Conservation (phyloP, 2,329 filamentous ascomycete genomes). For the Scortechinia acanthostroma region DNA sequence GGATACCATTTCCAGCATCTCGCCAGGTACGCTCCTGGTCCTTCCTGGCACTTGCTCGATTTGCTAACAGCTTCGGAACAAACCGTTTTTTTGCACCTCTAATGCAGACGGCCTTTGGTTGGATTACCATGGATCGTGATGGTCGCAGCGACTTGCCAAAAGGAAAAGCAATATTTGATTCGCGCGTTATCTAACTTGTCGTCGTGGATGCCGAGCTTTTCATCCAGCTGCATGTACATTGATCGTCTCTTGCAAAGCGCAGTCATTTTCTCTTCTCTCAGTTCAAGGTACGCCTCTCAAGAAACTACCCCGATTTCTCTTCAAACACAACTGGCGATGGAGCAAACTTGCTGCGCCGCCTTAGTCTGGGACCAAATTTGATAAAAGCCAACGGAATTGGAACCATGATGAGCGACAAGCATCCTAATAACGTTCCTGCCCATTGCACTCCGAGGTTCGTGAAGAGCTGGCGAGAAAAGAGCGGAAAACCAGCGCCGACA, state of each 20-base stretch:
- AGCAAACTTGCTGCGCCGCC: constrained; percentile 17
- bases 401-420: constrained; percentile 21
- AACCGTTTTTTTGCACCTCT: constrained; percentile 17
- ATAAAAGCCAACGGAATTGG: constrained; percentile 23
- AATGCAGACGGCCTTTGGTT: constrained; percentile 23
- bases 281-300: too few relatives aligned
- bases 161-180: too few relatives aligned
- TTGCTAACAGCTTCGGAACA: constrained; percentile 8
- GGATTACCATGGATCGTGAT: too few relatives aligned
- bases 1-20: constrained; percentile 21
- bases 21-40: constrained; percentile 9
- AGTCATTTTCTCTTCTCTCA: too few relatives aligned
- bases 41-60: constrained; percentile 6
- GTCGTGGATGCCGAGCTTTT: too few relatives aligned
- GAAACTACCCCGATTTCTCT: too few relatives aligned
- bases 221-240: too few relatives aligned
- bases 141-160: too few relatives aligned
- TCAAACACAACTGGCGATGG: too few relatives aligned
- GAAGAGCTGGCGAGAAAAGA: constrained; percentile 42
- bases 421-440: constrained; percentile 19
- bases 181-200: too few relatives aligned
- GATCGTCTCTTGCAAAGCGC: too few relatives aligned
- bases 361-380: constrained; percentile 19
- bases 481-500: constrained; percentile 50
- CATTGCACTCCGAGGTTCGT: constrained; percentile 15